Evolutionary conservation across 495 filamentous ascomycete genomes (phyloP), one percentile per base, ranked within the genome.

Genomic region (Immersiella caudata): DNA sequence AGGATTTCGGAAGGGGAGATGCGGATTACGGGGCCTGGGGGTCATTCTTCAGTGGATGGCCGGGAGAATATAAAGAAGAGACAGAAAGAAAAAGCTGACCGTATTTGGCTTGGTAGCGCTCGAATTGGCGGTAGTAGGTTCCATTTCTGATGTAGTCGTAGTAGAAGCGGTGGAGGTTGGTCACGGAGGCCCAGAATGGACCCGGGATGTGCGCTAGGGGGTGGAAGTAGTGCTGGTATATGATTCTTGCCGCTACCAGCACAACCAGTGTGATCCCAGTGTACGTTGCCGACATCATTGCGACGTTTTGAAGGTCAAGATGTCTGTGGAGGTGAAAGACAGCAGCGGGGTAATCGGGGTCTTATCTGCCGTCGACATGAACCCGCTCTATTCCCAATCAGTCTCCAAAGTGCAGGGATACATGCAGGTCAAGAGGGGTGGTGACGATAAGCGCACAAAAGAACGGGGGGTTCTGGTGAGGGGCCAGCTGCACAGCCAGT

Each of bases 1-100:
- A 79, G 79, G 35, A 81, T 62, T 55, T 80, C 77, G 57, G 73
- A 66, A 1, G 78, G 79, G 0, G 68, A 60, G 60, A 81, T 80
- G 26, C 79, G 79, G 21, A 81, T 71, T 16, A 81, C 61, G 24
- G 77, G 75, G 33, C 59, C 50, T 54, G 33, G 5, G 33, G 5
- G 33, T 36, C 12, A 12, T 54, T 54, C 4, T 6, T 20, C 16
- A 22, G 25, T n/a, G 11, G 8, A 6, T 29, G 26, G 21, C 7
- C 14, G 6, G 8, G 6, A 6, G 14, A 18, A 18, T 24, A 20
- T n/a, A 7, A 24, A 54, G 5, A 54, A 18, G 18, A 18, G 50
- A n/a, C n/a, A n/a, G 4, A 54, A 54, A 18, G 21, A 54, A 24
- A 18, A 6, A 5, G 4, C 55, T 20, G 5, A 61, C 58, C 60